Evolutionary conservation across 305 asterid species (phyloP).

Genomic region (Fraxinus dipetala): DNA sequence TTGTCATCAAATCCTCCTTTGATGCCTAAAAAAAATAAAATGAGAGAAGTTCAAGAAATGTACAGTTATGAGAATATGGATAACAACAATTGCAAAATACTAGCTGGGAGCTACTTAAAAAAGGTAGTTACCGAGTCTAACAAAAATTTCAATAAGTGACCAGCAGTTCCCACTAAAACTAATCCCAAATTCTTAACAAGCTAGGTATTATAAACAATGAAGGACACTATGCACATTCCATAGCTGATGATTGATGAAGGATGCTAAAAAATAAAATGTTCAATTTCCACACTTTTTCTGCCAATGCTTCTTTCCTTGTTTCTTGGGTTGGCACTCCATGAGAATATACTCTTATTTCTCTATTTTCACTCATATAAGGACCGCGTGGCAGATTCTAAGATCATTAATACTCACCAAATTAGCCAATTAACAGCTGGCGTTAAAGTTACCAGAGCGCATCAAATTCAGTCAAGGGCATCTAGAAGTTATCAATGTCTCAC

Average conservation of each 20-base stretch:
- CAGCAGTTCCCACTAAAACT: slow-evolving; percentile 10
- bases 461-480: neutral
- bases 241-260: slow-evolving; percentile 2
- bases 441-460: neutral
- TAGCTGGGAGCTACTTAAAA: neutral
- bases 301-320: neutral
- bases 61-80: neutral
- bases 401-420: neutral
- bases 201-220: too few species aligned
- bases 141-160: neutral
- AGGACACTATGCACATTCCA: neutral
- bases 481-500: neutral
- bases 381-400: slow-evolving; percentile 4
- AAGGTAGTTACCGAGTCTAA: slow-evolving; percentile 14
- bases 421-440: neutral
- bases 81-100: slow-evolving; percentile 3
- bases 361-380: neutral
- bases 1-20: slow-evolving; percentile 87
- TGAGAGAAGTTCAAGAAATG: slow-evolving; percentile 2
- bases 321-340: neutral
- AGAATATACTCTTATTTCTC: neutral
- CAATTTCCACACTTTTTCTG: neutral
- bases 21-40: slow-evolving; percentile 50
- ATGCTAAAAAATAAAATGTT: neutral
- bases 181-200: neutral